Evolutionary conservation across 2,329 filamentous ascomycete species (phyloP), one percentile per base, ranked within the genome.

Genomic region (Lachnellula occidentalis): DNA sequence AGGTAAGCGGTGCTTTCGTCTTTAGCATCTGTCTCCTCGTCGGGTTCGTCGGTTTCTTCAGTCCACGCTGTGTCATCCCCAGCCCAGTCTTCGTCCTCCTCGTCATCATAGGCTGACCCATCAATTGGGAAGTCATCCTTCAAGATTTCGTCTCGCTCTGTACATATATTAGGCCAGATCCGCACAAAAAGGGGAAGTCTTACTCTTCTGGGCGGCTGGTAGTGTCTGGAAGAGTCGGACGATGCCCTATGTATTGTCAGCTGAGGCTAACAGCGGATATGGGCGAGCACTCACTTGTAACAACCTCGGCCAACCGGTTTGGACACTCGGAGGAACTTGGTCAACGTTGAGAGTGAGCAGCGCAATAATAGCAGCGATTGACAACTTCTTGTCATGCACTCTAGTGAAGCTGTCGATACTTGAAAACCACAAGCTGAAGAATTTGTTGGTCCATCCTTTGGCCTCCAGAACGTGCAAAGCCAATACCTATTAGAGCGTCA

Each of bases 371-470:
- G 92, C 92, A 17, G 92, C 89, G 65, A 99, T 96, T 59, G 90
- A 96, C 24, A 99, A 79, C 78, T 96, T 99, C 82, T 99, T 99
- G 77, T 99, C 94, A 70, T 99, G 94, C 2, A 99, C 94, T 42
- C 94, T 83, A 50, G 84, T 88, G 75, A 99, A 97, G 66, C 83
- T 86, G 59, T 95, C 88, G 75, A 99, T 99, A 74, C 86, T 95
- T 42, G 90, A 90, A 72, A 99, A 99, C 94, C 94, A 99, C 56
- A 95, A 76, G 73, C 90, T 96, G 78, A 99, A 99, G 76, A 99
- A 99, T 69, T 95, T 95, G 74, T 97, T 97, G 6, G 94, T 97
- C 92, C 92, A 96, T 57, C 84, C 87, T 67, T 95, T 92, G 51
- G 79, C 75, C 74, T 99, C 94, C n/a, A 99, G 80, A 37, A 96